Conservation (phyloP, 805 yeast species). For the Pichia insulana region DNA sequence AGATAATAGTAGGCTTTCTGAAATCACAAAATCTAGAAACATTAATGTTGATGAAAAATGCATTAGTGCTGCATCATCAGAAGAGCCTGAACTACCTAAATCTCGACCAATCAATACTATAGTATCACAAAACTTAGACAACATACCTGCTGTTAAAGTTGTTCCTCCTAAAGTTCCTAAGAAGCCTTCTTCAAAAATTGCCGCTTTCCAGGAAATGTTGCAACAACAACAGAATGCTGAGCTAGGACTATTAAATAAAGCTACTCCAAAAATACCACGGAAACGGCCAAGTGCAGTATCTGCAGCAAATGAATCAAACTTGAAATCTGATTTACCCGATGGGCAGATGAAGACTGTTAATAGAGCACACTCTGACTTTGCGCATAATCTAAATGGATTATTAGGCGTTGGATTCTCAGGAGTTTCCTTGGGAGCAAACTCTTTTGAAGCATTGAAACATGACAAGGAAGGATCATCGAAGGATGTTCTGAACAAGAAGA, state of each 20-base stretch:
- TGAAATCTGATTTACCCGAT: conserved; percentile 1
- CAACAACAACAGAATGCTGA: conserved; percentile 40
- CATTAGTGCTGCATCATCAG: no score
- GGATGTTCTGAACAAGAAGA: no score
- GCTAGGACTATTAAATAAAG: conserved; percentile 12
- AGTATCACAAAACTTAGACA: background rate
- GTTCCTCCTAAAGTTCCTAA: conserved; percentile 66
- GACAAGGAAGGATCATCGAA: no score
- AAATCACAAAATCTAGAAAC: no score
- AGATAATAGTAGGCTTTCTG: no score
- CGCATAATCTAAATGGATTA: conserved; percentile 51
- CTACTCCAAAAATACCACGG: conserved; percentile 15
- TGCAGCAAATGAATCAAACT: background rate
- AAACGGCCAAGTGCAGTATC: conserved; percentile 15
- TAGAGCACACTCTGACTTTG: conserved; percentile 35
- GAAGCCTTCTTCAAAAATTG: conserved; percentile 69
- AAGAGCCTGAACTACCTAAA: no score
- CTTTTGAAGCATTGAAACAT: conserved; percentile 11
- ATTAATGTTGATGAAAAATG: no score
- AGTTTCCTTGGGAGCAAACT: conserved; percentile 25
- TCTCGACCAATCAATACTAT: background rate
- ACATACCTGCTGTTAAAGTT: conserved; percentile 13
- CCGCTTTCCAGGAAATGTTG: conserved; percentile 74
- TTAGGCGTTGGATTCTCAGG: conserved; percentile 48
- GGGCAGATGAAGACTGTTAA: background rate